phyloP scores from a whole-genome alignment of 352 stramenopile genomes.

The Pythium myriotylum region DNA sequence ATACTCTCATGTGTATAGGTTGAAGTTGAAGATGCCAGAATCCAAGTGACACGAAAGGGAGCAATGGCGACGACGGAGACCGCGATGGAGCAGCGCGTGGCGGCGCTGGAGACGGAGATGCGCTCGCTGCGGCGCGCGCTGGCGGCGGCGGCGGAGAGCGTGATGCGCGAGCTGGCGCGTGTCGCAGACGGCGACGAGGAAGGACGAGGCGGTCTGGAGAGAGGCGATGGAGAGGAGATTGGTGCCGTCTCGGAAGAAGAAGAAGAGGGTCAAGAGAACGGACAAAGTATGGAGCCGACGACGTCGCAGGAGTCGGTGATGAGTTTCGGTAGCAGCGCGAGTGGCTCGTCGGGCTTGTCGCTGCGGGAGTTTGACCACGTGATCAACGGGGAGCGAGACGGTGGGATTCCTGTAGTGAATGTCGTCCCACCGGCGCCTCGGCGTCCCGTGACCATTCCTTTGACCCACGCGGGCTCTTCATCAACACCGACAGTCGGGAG shows the following conservation, averaged over 20 bases:
- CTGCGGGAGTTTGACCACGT: conserved; percentile 15
- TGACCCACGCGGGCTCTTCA: too few species aligned
- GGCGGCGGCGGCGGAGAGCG: conserved; percentile 8
- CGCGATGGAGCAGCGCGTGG: conserved; percentile 17
- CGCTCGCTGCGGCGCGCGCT: conserved; percentile 9
- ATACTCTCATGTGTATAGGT: not conserved
- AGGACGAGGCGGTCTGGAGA: too few species aligned
- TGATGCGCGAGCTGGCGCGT: conserved; percentile 14
- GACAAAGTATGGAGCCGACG: conserved; percentile 1
- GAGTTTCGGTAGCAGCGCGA: not conserved
- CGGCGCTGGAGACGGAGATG: conserved; percentile 22
- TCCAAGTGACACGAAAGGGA: not conserved
- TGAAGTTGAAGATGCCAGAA: conserved; percentile 2
- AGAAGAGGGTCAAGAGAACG: not conserved
- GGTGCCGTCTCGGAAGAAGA: not conserved
- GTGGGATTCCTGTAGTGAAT: not conserved
- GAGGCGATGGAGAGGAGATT: not conserved
- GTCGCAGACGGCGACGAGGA: too few species aligned
- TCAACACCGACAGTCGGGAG: too few species aligned
- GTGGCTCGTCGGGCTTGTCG: not conserved
- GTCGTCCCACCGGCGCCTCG: too few species aligned
- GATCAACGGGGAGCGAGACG: not conserved
- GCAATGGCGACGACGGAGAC: conserved; percentile 1
- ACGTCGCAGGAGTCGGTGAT: conserved; percentile 23
- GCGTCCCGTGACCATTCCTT: too few species aligned